Percentiles rank a stretch among this genome's conserved stretches.
phyloP scores from a whole-genome alignment of 805 yeast genomes.

The Sugiyamaella mastotermitis region DNA sequence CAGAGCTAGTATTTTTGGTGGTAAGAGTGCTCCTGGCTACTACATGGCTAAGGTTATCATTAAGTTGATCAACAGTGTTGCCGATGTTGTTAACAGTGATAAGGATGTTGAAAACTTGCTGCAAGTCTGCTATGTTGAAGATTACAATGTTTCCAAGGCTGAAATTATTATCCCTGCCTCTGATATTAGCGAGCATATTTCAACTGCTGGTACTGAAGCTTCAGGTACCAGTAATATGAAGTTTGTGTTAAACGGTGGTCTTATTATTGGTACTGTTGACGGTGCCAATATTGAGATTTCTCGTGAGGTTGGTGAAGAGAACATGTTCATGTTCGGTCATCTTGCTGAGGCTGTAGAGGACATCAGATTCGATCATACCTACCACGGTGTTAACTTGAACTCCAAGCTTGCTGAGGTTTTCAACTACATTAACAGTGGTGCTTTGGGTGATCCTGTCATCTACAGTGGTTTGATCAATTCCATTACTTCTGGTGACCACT shows the following conservation, averaged over 20 bases:
- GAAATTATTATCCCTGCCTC: constrained; percentile 87
- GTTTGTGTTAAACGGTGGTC: constrained; percentile 89
- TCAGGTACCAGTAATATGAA: constrained; percentile 96
- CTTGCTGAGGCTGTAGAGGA: constrained; percentile 86
- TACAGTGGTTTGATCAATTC: constrained; percentile 64
- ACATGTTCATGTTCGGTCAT: constrained; percentile 87
- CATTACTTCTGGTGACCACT: constrained; percentile 75
- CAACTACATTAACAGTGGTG: constrained; percentile 56
- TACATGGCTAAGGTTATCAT: constrained; percentile 91
- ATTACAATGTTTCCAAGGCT: constrained; percentile 90
- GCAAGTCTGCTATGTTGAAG: constrained; percentile 85
- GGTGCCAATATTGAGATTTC: constrained; percentile 96
- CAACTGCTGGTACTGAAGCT: constrained; percentile 97
- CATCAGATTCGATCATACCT: constrained; percentile 67
- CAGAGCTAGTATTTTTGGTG: constrained; percentile 81
- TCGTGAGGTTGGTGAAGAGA: constrained; percentile 88
- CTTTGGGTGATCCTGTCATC: constrained; percentile 60
- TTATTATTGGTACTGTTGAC: constrained; percentile 91
- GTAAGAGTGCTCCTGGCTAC: constrained; percentile 97
- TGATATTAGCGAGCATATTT: constrained; percentile 87
- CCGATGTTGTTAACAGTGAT: constrained; percentile 75
- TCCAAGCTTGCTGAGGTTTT: constrained; percentile 58
- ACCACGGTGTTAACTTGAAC: constrained; percentile 55
- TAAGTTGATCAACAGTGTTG: constrained; percentile 76
- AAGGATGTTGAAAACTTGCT: constrained; percentile 65